These are phyloP conservation scores for Lepraria neglecta DNA, from an alignment of 495 filamentous ascomycete species.

Conservation along the genomic window DNA sequence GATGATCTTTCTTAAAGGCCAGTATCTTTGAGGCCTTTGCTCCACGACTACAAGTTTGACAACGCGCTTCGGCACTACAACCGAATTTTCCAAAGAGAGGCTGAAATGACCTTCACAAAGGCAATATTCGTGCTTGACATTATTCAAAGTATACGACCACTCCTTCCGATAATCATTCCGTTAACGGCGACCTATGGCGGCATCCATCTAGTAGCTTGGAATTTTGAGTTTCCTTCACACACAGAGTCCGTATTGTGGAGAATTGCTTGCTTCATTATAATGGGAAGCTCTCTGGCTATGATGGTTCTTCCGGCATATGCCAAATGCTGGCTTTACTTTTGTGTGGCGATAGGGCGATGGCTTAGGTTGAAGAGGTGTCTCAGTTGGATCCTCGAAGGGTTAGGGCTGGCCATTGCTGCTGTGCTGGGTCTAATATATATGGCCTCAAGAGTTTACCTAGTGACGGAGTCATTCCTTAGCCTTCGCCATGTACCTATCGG, in stretches of 20 bases:
- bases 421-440: neutral
- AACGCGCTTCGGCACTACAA: neutral
- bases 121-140: too few species aligned
- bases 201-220: slow-evolving; percentile 31
- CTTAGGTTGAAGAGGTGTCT: too few species aligned
- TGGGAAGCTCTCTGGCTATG: neutral
- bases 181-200: slow-evolving; percentile 15
- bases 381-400: neutral
- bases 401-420: neutral
- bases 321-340: neutral
- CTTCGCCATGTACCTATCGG: slow-evolving; percentile 20
- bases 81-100: neutral
- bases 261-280: slow-evolving; percentile 11
- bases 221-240: slow-evolving; percentile 27
- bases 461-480: slow-evolving; percentile 15
- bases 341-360: neutral
- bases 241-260: slow-evolving; percentile 31
- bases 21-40: neutral
- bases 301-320: too few species aligned
- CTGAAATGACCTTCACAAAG: too few species aligned
- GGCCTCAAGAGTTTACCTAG: slow-evolving; percentile 6
- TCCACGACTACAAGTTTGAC: neutral
- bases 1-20: too few species aligned
- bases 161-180: neutral
- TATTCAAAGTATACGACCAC: too few species aligned